Evolutionary conservation across 768 basidiomycete genomes (phyloP).

Genomic region (Lactifluus hygrophoroides): DNA sequence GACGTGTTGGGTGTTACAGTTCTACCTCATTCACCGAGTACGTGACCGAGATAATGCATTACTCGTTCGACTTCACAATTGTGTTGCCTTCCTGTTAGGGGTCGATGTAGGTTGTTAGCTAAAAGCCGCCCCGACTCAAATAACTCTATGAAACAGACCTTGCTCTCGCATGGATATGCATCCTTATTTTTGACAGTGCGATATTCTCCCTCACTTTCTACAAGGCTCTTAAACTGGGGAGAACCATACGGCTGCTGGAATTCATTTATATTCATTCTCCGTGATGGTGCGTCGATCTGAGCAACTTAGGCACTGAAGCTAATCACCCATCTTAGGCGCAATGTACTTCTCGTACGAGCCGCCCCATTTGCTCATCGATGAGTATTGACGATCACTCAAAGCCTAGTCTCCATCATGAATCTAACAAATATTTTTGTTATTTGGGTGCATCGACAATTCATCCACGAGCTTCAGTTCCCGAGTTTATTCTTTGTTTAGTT

Average conservation of each 20-base stretch:
- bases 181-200: conserved; percentile 1
- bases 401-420: conserved; percentile 6
- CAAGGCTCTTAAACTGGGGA: conserved; percentile 4
- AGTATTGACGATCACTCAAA: background rate
- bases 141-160: background rate
- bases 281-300: conserved; percentile 1
- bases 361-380: background rate
- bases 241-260: background rate
- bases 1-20: background rate
- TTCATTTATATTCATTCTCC: conserved; percentile 12
- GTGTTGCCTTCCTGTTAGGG: background rate
- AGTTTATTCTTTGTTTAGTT: background rate
- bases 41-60: background rate
- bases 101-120: background rate
- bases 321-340: background rate
- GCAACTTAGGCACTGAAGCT: background rate
- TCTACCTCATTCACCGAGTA: background rate
- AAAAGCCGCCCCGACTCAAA: too few relatives aligned
- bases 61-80: background rate
- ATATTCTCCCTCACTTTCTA: conserved; percentile 8
- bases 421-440: conserved; percentile 2
- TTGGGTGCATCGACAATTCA: background rate
- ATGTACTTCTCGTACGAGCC: conserved; percentile 10
- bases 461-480: background rate
- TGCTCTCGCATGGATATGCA: conserved; percentile 4